Percentiles rank a stretch among this genome's conserved stretches.
These are phyloP conservation scores for Cynara cardunculus DNA, from an alignment of 129 eudicot species.

Conservation along the genomic window DNA sequence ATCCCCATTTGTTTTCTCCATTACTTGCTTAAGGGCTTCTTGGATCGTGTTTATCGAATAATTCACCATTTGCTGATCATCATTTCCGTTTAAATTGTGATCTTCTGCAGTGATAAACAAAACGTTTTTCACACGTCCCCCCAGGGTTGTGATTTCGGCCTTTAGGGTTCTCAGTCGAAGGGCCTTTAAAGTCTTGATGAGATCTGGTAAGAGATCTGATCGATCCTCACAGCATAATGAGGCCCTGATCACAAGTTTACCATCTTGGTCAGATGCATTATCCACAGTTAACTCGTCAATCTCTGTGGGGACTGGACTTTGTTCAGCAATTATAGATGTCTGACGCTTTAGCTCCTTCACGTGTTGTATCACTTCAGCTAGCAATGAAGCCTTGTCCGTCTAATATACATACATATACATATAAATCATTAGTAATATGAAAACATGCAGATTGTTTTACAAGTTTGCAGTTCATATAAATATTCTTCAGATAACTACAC, in stretches of 20 bases:
- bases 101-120: conserved; percentile 68
- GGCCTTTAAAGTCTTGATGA: conserved; percentile 73
- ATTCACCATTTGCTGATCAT: conserved; percentile 32
- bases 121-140: conserved; percentile 83
- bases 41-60: conserved; percentile 58
- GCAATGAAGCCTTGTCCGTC: conserved; percentile 98
- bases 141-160: conserved; percentile 88
- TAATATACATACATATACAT: conserved; percentile 2
- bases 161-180: conserved; percentile 60
- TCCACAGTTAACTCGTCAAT: conserved; percentile 69
- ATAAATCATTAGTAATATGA: background rate
- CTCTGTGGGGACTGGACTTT: conserved; percentile 70
- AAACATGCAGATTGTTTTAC: background rate
- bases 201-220: conserved; percentile 70
- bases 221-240: conserved; percentile 89
- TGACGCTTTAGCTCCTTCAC: conserved; percentile 85
- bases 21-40: conserved; percentile 73
- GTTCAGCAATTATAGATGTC: conserved; percentile 69
- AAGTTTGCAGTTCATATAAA: background rate
- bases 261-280: conserved; percentile 52
- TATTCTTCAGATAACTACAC: background rate
- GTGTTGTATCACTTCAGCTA: conserved; percentile 95
- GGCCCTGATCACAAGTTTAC: conserved; percentile 59
- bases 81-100: conserved; percentile 4
- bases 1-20: conserved; percentile 70